Evolutionary conservation across 495 filamentous ascomycete genomes (phyloP).

Genomic region (Aspergillus affinis): DNA sequence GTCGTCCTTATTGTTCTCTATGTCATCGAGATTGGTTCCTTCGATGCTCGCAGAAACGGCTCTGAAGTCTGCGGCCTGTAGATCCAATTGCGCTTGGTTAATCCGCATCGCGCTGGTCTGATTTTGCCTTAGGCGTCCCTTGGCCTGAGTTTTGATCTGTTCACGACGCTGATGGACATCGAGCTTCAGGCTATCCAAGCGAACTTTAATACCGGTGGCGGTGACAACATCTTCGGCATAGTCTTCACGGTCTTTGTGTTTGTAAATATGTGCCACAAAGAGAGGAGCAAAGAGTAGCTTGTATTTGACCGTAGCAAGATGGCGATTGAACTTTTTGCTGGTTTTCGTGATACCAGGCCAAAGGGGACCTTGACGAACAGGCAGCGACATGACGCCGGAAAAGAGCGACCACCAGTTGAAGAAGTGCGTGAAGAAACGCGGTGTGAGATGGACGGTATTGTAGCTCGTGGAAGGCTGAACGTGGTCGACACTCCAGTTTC

Average conservation of each 20-base stretch:
- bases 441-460: constrained; percentile 89
- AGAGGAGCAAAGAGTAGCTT: constrained; percentile 88
- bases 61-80: constrained; percentile 88
- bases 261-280: constrained; percentile 95
- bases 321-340: constrained; percentile 96
- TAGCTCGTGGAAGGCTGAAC: constrained; percentile 78
- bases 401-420: constrained; percentile 98
- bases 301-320: constrained; percentile 97
- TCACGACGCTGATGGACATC: constrained; percentile 95
- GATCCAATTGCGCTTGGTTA: constrained; percentile 87
- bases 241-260: constrained; percentile 94
- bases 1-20: constrained; percentile 60
- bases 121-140: constrained; percentile 66
- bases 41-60: constrained; percentile 89
- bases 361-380: constrained; percentile 84
- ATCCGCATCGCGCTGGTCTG: constrained; percentile 93
- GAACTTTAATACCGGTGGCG: constrained; percentile 90
- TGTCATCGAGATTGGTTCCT: constrained; percentile 70
- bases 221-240: constrained; percentile 76
- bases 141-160: constrained; percentile 77
- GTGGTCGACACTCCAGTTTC: constrained; percentile 71
- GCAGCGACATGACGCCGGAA: constrained; percentile 90
- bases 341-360: constrained; percentile 93
- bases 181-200: constrained; percentile 92
- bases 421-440: constrained; percentile 97